These are phyloP conservation scores for Epichloe sylvatica DNA, from an alignment of 2,329 filamentous ascomycete species.

Conservation along the genomic window DNA sequence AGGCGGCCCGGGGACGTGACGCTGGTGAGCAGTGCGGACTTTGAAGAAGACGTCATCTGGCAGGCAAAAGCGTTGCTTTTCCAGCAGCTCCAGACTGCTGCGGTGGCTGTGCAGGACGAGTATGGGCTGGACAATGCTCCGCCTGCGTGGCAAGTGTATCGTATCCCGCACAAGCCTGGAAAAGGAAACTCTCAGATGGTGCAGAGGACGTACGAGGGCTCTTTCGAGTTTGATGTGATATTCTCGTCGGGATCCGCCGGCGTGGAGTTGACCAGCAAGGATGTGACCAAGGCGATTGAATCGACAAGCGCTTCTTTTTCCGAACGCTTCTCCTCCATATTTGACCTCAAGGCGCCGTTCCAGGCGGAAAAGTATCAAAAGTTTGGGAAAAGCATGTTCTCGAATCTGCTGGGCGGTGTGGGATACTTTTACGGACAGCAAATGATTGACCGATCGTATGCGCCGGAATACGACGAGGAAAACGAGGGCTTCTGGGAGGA, in stretches of 20 bases:
- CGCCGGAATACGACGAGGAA: constrained; percentile 87
- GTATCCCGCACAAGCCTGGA: constrained; percentile 54
- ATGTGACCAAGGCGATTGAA: constrained; percentile 57
- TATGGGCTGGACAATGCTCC: constrained; percentile 53
- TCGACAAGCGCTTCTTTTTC: constrained; percentile 54
- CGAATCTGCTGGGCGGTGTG: constrained; percentile 84
- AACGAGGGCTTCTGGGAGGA: constrained; percentile 94
- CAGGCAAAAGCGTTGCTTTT: constrained; percentile 57
- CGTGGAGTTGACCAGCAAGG: constrained; percentile 40
- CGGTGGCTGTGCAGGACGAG: constrained; percentile 34
- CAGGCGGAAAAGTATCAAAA: constrained; percentile 54
- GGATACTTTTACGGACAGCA: constrained; percentile 89
- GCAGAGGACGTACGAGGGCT: constrained; percentile 80
- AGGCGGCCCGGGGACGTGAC: constrained; percentile 64
- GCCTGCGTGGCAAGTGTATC: constrained; percentile 74
- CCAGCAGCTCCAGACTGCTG: constrained; percentile 36
- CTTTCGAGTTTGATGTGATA: constrained; percentile 86
- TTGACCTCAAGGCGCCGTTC: constrained; percentile 61
- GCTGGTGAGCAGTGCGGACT: constrained; percentile 55
- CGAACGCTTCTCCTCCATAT: constrained; percentile 55
- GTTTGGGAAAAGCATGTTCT: constrained; percentile 84
- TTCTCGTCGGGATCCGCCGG: constrained; percentile 66
- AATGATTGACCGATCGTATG: constrained; percentile 78
- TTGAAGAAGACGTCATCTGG: constrained; percentile 62
- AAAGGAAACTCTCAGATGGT: constrained; percentile 73